Base-by-base conservation (phyloP, 768 basidiomycete species). In the Cystoderma amianthinum region DNA sequence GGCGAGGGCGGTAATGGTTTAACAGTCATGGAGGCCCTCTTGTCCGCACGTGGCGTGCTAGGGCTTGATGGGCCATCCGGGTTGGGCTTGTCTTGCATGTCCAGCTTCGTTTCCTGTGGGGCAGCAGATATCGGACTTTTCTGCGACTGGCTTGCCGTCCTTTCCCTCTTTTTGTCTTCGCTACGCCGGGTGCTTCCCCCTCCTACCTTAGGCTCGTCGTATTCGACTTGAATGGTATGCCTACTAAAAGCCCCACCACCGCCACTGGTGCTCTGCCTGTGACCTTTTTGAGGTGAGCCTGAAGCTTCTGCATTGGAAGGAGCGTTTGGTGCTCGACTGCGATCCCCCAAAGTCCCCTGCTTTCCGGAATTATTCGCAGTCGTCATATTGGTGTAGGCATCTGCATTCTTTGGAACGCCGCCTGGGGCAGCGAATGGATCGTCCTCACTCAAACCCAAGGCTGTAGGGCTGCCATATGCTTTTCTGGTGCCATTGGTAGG, bases 221-320 rank as follows among this genome's bases (percentile, higher is more conserved):
- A 98, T 62, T 99, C 96, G 44, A 98, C 85, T 60, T 98, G 96
- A 36, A 98, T 89, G 7, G 96, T 98, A 61, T 98, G 93, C 37
- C 92, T 70, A n/a, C n/a, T n/a, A n/a, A n/a, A n/a, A 60, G 86
- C 82, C 40, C 55, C 57, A 43, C 54, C 53, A 9, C 48, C 54
- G 2, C 62, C 64, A 45, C 60, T 63, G 9, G 52, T 53, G 32
- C 67, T 78, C 48, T 71, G 66, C 56, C 76, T 78, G 37, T 82
- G 67, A 11, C 61, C 54, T 47, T 67, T 71, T 44, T 65, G 49
- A 23, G 63, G 16, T 24, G 54, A 6, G 15, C 19, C 39, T 17
- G 20, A 49, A 19, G 45, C 36, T 2, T 38, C 25, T 22, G 35
- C 22, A 11, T 39, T 39, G 10, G 46, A 40, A 1, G 54, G 48